Evolutionary conservation across 805 yeast genomes (phyloP).

Genomic region (Nakazawaea populi): DNA sequence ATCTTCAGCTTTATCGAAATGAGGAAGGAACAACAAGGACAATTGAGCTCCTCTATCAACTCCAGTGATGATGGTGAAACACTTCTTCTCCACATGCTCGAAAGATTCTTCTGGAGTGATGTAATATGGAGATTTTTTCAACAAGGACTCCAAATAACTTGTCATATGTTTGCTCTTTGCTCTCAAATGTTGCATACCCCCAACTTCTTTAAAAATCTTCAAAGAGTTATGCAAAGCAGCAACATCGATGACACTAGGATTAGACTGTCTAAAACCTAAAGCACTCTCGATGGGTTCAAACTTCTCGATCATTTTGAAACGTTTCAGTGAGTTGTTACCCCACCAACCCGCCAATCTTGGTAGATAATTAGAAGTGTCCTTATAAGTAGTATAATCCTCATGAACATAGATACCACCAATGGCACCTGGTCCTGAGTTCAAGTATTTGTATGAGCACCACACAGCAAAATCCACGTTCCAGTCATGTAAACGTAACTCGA

Average conservation of each 20-base stretch:
- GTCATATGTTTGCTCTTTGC: slow-evolving; percentile 56
- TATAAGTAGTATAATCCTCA: slow-evolving; percentile 34
- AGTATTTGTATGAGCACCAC: slow-evolving; percentile 90
- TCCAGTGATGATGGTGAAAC: slow-evolving; percentile 76
- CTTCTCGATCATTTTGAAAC: slow-evolving; percentile 75
- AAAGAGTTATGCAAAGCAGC: slow-evolving; percentile 67
- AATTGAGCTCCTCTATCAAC: slow-evolving; percentile 75
- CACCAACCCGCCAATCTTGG: slow-evolving; percentile 96
- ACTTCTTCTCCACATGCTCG: slow-evolving; percentile 18
- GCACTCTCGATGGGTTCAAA: slow-evolving; percentile 86
- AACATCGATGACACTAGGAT: slow-evolving; percentile 83
- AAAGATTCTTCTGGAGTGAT: slow-evolving; percentile 21
- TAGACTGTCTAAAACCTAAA: slow-evolving; percentile 81
- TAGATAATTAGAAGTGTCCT: slow-evolving; percentile 27
- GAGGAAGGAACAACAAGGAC: slow-evolving; percentile 62
- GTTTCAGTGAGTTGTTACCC: slow-evolving; percentile 70
- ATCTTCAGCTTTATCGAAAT: slow-evolving; percentile 25
- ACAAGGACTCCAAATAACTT: slow-evolving; percentile 40
- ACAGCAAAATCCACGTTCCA: slow-evolving; percentile 93
- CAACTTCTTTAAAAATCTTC: slow-evolving; percentile 49
- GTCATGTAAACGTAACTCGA: slow-evolving; percentile 67
- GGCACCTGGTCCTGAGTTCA: slow-evolving; percentile 92
- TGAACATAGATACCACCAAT: slow-evolving; percentile 84
- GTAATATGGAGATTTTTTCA: slow-evolving; percentile 43
- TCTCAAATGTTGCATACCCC: slow-evolving; percentile 59